phyloP scores from a whole-genome alignment of 495 filamentous ascomycete species.

The Podospora bellae-mahoneyi region DNA sequence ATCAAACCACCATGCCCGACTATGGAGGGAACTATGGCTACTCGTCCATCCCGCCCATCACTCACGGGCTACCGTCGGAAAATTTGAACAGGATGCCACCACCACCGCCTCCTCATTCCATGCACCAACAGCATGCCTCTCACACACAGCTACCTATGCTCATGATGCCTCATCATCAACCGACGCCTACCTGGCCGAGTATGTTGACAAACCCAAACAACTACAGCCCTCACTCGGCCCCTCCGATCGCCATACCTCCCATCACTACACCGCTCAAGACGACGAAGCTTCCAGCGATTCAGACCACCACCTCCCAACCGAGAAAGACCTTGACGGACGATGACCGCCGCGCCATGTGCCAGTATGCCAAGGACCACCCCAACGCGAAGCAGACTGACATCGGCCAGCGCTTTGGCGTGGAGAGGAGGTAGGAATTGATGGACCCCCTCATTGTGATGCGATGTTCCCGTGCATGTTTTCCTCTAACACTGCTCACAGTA shows the following conservation, averaged over 20 bases:
- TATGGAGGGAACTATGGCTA: slow-evolving; percentile 37
- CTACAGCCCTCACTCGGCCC: slow-evolving; percentile 45
- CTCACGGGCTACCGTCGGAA: slow-evolving; percentile 47
- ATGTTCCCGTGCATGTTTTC: neutral
- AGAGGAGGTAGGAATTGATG: slow-evolving; percentile 73
- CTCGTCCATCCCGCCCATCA: slow-evolving; percentile 41
- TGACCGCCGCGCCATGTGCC: slow-evolving; percentile 88
- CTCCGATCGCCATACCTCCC: slow-evolving; percentile 55
- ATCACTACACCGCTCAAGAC: slow-evolving; percentile 52
- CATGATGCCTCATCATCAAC: slow-evolving; percentile 57
- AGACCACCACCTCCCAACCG: slow-evolving; percentile 56
- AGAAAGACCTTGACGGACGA: slow-evolving; percentile 90
- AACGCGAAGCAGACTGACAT: slow-evolving; percentile 98
- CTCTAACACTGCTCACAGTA: slow-evolving; percentile 54
- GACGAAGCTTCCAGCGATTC: slow-evolving; percentile 42
- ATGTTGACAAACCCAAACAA: slow-evolving; percentile 58
- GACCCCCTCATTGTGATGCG: neutral
- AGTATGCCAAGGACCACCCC: slow-evolving; percentile 92
- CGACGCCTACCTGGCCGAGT: slow-evolving; percentile 63
- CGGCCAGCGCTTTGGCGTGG: slow-evolving; percentile 93
- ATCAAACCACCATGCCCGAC: slow-evolving; percentile 43
- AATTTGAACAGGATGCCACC: slow-evolving; percentile 45
- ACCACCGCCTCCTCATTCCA: slow-evolving; percentile 38
- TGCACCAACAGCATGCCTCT: slow-evolving; percentile 37
- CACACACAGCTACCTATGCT: slow-evolving; percentile 54